These are phyloP conservation scores for Entomortierella parvispora DNA, from an alignment of 192 early-diverging fungal species.

Conservation along the genomic window DNA sequence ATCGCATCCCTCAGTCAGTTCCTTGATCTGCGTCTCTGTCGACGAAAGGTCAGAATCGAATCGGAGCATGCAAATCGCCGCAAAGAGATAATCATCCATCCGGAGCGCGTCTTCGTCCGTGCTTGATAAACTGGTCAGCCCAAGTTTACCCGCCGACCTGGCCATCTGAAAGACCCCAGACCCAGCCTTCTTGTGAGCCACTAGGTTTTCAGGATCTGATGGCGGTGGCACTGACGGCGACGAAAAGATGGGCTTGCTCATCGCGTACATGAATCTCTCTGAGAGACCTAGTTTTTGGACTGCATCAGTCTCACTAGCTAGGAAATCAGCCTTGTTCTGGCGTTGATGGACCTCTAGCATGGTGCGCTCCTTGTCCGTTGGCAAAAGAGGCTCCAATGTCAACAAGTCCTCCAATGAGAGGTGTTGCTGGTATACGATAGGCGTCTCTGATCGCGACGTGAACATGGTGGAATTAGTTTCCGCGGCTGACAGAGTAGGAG, in stretches of 20 bases:
- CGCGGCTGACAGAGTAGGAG: constrained; percentile 1
- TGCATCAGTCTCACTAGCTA: constrained; percentile 20
- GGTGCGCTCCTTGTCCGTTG: constrained; percentile 31
- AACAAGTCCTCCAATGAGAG: constrained; percentile 34
- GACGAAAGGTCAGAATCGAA: constrained; percentile 30
- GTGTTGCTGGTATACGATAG: constrained; percentile 31
- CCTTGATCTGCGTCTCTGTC: constrained; percentile 24
- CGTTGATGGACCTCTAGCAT: constrained; percentile 26
- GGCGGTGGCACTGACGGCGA: neutral
- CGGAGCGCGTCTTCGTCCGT: constrained; percentile 19
- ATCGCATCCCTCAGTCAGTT: constrained; percentile 41
- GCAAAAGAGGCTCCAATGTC: constrained; percentile 36
- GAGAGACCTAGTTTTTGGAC: constrained; percentile 35
- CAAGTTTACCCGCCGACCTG: constrained; percentile 4
- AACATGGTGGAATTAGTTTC: neutral
- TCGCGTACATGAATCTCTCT: constrained; percentile 40
- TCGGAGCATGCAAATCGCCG: constrained; percentile 38
- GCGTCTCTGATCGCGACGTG: constrained; percentile 24
- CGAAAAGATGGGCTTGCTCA: constrained; percentile 33
- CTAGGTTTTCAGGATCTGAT: no score
- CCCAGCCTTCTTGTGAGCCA: constrained; percentile 9
- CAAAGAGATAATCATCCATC: constrained; percentile 48
- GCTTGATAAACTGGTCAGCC: neutral
- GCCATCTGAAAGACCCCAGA: constrained; percentile 20
- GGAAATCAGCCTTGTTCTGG: constrained; percentile 27